These are phyloP conservation scores for Kernera saxatilis DNA, from an alignment of 345 rosid genomes.

Conservation along the genomic window DNA sequence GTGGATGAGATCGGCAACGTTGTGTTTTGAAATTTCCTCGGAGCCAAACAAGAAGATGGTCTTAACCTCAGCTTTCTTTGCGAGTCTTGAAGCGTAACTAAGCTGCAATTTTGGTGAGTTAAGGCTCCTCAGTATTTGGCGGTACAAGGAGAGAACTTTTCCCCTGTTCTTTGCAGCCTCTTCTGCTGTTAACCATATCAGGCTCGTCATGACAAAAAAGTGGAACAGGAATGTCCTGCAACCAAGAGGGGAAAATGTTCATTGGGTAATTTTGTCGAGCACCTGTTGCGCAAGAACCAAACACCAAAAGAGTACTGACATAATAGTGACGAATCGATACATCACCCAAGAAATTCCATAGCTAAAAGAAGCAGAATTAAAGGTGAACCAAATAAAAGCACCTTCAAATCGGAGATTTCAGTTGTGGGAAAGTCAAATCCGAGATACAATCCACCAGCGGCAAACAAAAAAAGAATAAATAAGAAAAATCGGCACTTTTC, in stretches of 20 bases:
- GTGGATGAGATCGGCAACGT: slow-evolving; percentile 46
- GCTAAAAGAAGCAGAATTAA: not conserved
- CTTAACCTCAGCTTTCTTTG: slow-evolving; percentile 56
- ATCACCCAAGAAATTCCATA: not conserved
- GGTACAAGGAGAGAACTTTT: slow-evolving; percentile 42
- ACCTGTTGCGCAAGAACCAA: slow-evolving; percentile 12
- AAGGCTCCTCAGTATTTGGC: slow-evolving; percentile 49
- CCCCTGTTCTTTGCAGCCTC: slow-evolving; percentile 52
- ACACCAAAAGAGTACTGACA: not conserved
- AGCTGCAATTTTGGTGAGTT: slow-evolving; percentile 51
- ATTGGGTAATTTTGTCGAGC: slow-evolving; percentile 21
- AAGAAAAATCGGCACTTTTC: too few relatives aligned
- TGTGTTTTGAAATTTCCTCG: slow-evolving; percentile 48
- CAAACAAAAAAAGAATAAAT: not conserved
- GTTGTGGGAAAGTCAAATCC: not conserved
- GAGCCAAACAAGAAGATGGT: slow-evolving; percentile 51
- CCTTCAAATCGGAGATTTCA: not conserved
- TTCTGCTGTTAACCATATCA: slow-evolving; percentile 52
- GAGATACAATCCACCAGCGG: not conserved
- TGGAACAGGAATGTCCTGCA: slow-evolving; percentile 6
- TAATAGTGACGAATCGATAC: not conserved
- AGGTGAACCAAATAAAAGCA: not conserved
- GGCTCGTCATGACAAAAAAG: slow-evolving; percentile 15
- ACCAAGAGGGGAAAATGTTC: not conserved
- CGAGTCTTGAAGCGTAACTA: slow-evolving; percentile 50